Evolutionary conservation across 2,329 filamentous ascomycete species (phyloP).

Genomic region (Colletotrichum gloeosporioides): DNA sequence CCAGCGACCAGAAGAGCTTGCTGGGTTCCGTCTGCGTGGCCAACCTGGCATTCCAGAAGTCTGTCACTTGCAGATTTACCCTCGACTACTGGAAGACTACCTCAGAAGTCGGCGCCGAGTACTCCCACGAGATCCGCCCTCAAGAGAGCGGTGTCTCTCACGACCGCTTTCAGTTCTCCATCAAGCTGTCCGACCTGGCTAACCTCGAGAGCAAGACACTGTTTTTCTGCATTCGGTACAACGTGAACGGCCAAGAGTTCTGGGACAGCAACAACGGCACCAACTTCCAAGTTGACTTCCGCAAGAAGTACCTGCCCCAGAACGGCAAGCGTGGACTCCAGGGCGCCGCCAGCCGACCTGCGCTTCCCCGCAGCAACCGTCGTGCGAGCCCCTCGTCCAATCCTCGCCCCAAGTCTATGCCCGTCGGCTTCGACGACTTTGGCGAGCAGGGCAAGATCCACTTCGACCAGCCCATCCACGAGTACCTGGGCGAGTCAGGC

Average conservation of each 20-base stretch:
- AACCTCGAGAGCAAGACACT: constrained; percentile 93
- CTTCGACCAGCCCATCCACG: constrained; percentile 65
- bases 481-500: constrained; percentile 68
- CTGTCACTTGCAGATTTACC: constrained; percentile 91
- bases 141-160: constrained; percentile 57
- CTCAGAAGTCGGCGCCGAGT: constrained; percentile 92
- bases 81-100: constrained; percentile 99
- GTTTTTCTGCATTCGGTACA: constrained; percentile 90
- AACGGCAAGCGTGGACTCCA: constrained; percentile 61
- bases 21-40: constrained; percentile 84
- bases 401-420: constrained; percentile 60
- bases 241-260: constrained; percentile 80
- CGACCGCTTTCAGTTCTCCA: constrained; percentile 92
- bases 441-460: constrained; percentile 62
- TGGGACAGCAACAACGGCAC: constrained; percentile 92
- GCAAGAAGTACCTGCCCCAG: constrained; percentile 73
- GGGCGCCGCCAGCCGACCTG: constrained; percentile 54
- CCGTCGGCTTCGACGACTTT: constrained; percentile 74
- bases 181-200: constrained; percentile 88
- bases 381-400: constrained; percentile 44
- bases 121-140: constrained; percentile 64
- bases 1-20: constrained; percentile 83
- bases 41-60: constrained; percentile 90
- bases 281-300: constrained; percentile 96
- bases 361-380: constrained; percentile 72